A percentile compares a stretch with the other conserved stretches of the same genome.
Conservation (phyloP, 1,139 yeast genomes). For the Zygosaccharomyces pseudobailii region DNA sequence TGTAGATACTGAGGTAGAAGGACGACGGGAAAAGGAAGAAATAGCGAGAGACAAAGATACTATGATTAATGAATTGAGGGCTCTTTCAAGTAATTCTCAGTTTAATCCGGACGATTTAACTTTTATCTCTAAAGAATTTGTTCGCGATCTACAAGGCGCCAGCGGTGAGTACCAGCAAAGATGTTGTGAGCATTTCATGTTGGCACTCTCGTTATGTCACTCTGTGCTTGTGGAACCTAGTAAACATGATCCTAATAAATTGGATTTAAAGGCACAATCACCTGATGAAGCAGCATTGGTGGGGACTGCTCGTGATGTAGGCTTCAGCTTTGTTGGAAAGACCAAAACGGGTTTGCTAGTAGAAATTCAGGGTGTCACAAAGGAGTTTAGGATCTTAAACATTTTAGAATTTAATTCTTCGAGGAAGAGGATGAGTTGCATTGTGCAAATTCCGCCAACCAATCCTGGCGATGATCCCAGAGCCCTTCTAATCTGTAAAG, state of each 20-base stretch:
- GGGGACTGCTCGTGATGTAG: constrained; percentile 87
- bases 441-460: constrained; percentile 54
- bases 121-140: constrained; percentile 69
- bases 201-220: constrained; percentile 85
- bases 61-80: constrained; percentile 60
- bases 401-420: constrained; percentile 84
- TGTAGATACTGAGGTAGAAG: constrained; percentile 66
- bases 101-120: constrained; percentile 64
- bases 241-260: constrained; percentile 50
- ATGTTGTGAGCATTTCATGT: constrained; percentile 74
- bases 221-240: constrained; percentile 78
- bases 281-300: constrained; percentile 98
- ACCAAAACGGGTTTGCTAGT: constrained; percentile 66
- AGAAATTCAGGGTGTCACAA: constrained; percentile 67
- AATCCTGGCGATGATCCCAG: constrained; percentile 43
- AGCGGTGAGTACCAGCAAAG: constrained; percentile 53
- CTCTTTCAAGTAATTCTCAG: constrained; percentile 45
- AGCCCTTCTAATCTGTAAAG: constrained; percentile 71
- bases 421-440: constrained; percentile 94
- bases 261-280: constrained; percentile 86
- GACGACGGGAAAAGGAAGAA: constrained; percentile 53
- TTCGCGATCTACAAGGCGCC: constrained; percentile 47
- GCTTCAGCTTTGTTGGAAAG: constrained; percentile 74
- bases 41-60: constrained; percentile 58
- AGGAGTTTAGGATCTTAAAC: constrained; percentile 70